Conservation (phyloP, 2,329 filamentous ascomycete genomes). For the Akanthomyces muscarius region DNA sequence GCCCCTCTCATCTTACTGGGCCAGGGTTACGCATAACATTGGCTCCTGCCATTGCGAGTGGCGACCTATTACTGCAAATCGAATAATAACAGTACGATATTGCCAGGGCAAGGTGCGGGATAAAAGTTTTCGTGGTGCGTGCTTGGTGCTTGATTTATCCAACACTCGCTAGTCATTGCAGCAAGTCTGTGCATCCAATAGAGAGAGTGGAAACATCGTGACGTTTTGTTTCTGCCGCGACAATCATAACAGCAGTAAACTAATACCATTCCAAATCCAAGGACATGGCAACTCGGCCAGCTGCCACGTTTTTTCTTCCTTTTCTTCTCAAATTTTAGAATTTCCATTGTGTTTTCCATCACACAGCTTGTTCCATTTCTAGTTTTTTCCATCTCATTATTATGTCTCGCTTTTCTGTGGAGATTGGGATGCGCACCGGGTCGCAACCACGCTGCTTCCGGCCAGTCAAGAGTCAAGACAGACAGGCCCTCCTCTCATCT, state of each 20-base stretch:
- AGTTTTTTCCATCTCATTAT: background rate
- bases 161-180: background rate
- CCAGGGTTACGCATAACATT: conserved; percentile 5
- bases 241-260: too few relatives aligned
- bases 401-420: conserved; percentile 5
- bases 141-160: background rate
- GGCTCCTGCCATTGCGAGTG: background rate
- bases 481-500: background rate
- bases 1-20: conserved; percentile 13
- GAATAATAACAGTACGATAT: background rate
- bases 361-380: background rate
- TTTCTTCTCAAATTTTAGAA: too few relatives aligned
- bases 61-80: background rate
- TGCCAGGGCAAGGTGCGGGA: background rate
- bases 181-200: background rate
- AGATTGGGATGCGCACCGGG: background rate
- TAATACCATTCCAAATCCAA: too few relatives aligned
- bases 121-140: background rate
- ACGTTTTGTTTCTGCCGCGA: too few relatives aligned
- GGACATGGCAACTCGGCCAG: background rate
- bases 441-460: conserved; percentile 6
- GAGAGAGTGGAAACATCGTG: background rate
- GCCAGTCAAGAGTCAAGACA: background rate
- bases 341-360: background rate
- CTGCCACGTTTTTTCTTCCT: background rate